Conservation (phyloP, 345 rosid species). For the Eucalyptus albens region DNA sequence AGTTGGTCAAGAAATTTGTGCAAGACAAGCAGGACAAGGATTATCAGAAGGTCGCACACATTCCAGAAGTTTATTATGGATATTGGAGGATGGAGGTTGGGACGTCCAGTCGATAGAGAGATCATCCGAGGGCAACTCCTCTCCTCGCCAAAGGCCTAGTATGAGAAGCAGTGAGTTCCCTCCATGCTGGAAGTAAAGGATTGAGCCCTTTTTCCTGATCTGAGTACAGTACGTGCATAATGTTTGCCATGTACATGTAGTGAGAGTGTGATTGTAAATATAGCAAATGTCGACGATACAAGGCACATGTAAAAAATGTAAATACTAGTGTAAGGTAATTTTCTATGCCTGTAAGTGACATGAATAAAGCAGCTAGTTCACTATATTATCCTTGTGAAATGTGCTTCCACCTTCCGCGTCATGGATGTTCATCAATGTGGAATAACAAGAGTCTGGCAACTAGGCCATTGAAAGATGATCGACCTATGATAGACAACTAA, state of each 20-base stretch:
- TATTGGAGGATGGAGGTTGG: conserved; percentile 22
- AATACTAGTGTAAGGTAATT: not conserved
- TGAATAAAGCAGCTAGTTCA: not conserved
- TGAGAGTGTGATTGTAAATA: not conserved
- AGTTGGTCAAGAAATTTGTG: conserved; percentile 9
- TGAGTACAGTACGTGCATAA: not conserved
- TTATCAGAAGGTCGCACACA: conserved; percentile 2
- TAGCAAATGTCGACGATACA: not conserved
- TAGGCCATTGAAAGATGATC: not conserved
- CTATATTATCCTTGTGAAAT: not conserved
- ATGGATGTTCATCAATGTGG: not conserved
- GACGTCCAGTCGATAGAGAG: conserved; percentile 6
- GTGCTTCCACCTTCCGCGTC: not conserved
- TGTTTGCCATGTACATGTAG: not conserved
- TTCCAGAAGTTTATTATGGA: conserved; percentile 14
- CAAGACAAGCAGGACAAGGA: conserved; percentile 1
- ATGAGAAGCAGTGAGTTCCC: conserved; percentile 1
- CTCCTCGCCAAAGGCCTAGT: not conserved
- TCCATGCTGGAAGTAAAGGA: conserved; percentile 5
- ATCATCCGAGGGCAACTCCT: not conserved
- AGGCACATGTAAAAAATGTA: not conserved
- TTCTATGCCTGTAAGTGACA: not conserved
- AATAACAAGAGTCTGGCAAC: not conserved
- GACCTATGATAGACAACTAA: not conserved
- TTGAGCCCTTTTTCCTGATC: not conserved